phyloP scores from a whole-genome alignment of 228 moss, liverwort and hornwort species.

The Sphagnum fallax region DNA sequence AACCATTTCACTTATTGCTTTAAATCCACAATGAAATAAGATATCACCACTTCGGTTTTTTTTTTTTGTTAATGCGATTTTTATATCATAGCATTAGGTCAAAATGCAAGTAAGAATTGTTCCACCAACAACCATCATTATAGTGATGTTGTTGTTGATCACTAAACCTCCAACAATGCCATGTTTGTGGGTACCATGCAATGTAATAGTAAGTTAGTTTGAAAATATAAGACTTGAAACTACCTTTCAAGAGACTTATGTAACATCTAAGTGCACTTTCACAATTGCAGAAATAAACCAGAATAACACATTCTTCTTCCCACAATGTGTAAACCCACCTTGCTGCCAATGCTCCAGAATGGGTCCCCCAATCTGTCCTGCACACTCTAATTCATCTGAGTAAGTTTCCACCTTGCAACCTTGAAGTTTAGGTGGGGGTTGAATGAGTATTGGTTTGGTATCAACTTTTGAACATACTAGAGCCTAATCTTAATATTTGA shows the following conservation, averaged over 20 bases:
- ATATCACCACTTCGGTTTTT: too few relatives aligned
- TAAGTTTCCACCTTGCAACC: background rate
- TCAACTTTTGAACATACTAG: too few relatives aligned
- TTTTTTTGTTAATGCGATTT: too few relatives aligned
- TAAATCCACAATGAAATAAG: too few relatives aligned
- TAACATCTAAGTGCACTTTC: background rate
- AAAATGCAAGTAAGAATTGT: background rate
- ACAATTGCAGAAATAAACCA: slow-evolving; percentile 13
- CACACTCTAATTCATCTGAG: slow-evolving; percentile 3
- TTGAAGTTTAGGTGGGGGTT: too few relatives aligned
- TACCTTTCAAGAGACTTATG: background rate
- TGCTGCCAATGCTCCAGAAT: slow-evolving; percentile 33
- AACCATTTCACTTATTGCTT: too few relatives aligned
- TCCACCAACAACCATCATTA: background rate
- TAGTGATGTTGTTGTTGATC: background rate
- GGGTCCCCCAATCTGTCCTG: background rate
- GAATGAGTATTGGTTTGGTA: too few relatives aligned
- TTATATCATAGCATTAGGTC: too few relatives aligned
- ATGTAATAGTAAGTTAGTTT: too few relatives aligned
- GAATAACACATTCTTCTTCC: slow-evolving; percentile 19
- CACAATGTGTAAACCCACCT: slow-evolving; percentile 23
- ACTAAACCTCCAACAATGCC: background rate
- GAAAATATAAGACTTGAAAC: too few relatives aligned
- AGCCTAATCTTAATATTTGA: too few relatives aligned
- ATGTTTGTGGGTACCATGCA: background rate